These are phyloP conservation scores for Trapa bicornis DNA, from an alignment of 345 rosid genomes.

Conservation along the genomic window DNA sequence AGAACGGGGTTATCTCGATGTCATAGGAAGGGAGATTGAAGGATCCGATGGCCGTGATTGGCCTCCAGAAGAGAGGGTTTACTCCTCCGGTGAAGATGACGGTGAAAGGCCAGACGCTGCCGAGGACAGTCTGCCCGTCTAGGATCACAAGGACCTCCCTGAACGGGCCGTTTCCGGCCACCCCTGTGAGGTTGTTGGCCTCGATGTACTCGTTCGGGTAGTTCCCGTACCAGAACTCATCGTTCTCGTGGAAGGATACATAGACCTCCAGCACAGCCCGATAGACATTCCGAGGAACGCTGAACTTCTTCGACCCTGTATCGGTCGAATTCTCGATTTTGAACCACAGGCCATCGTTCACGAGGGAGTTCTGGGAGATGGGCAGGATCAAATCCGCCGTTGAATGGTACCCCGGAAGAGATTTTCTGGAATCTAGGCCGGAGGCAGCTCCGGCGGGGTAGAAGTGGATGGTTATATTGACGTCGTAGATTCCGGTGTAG, in stretches of 20 bases:
- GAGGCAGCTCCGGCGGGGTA: conserved; percentile 31
- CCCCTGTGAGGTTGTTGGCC: conserved; percentile 41
- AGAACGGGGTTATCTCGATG: conserved; percentile 59
- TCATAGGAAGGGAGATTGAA: conserved; percentile 79
- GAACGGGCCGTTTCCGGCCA: conserved; percentile 75
- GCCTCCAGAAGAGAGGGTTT: conserved; percentile 80
- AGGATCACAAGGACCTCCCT: conserved; percentile 72
- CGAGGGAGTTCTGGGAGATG: conserved; percentile 45
- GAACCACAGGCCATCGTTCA: conserved; percentile 87
- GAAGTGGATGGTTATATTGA: conserved; percentile 47
- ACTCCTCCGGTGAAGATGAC: conserved; percentile 80
- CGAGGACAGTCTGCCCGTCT: conserved; percentile 42
- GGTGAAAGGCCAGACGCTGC: conserved; percentile 83
- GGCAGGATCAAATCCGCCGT: conserved; percentile 72
- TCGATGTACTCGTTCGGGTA: conserved; percentile 53
- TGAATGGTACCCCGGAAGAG: conserved; percentile 17
- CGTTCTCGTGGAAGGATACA: conserved; percentile 83
- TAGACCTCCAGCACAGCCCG: conserved; percentile 86
- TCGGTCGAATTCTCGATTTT: conserved; percentile 41
- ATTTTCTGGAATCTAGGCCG: background rate
- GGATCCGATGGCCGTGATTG: conserved; percentile 65
- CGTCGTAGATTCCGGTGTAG: conserved; percentile 79
- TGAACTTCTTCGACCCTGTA: conserved; percentile 32
- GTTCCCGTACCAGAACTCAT: conserved; percentile 81
- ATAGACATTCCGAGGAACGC: conserved; percentile 58